Evolutionary conservation across 495 filamentous ascomycete genomes (phyloP).

Genomic region (Aspergillus nidulans): DNA sequence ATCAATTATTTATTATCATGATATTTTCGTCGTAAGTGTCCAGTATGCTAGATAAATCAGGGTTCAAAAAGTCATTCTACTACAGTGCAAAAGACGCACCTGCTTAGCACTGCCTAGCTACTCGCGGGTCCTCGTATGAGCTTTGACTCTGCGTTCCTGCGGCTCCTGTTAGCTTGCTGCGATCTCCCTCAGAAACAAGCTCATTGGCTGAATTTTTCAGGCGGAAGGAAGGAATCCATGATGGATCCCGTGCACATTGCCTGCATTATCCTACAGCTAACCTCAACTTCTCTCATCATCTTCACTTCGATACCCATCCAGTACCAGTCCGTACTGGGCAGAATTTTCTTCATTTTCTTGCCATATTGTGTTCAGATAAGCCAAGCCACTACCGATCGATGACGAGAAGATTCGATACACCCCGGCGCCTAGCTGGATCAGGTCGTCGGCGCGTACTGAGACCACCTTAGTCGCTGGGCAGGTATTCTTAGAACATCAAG

Average conservation of each 20-base stretch:
- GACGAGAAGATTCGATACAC: conserved; percentile 12
- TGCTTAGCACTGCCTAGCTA: no score
- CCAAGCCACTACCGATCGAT: conserved; percentile 12
- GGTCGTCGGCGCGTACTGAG: conserved; percentile 29
- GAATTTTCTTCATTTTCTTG: conserved; percentile 3
- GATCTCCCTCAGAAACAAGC: neutral
- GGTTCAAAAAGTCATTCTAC: no score
- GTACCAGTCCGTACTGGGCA: neutral
- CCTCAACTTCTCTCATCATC: neutral
- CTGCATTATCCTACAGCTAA: neutral
- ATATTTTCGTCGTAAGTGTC: neutral
- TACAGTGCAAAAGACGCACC: no score
- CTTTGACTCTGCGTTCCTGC: neutral
- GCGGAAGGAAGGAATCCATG: neutral
- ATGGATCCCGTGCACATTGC: neutral
- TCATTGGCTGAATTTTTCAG: neutral
- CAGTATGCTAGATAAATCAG: neutral
- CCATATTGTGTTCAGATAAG: conserved; percentile 14
- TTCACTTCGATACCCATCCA: neutral
- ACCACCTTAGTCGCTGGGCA: conserved; percentile 13
- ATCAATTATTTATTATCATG: conserved; percentile 3
- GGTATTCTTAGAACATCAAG: conserved; percentile 22
- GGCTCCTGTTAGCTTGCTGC: neutral
- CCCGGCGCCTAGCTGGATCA: conserved; percentile 21
- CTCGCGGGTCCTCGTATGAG: neutral